Conservation (phyloP, 768 basidiomycete species). For the Rickenella mellea region DNA sequence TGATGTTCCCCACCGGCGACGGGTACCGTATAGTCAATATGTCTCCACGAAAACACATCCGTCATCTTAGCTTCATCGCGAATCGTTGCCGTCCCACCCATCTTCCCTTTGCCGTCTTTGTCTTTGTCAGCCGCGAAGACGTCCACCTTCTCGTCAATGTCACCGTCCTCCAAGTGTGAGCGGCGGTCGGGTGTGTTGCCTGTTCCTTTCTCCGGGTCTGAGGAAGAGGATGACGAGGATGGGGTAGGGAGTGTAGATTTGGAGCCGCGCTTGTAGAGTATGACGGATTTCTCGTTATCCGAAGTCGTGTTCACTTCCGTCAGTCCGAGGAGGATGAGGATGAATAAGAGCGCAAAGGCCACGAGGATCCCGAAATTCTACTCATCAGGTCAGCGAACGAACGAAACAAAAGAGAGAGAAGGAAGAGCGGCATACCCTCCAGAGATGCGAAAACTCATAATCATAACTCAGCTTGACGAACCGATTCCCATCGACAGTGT, state of each 20-base stretch:
- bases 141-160: conserved; percentile 3
- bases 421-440: conserved; percentile 11
- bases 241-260: neutral
- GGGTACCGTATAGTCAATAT: conserved; percentile 57
- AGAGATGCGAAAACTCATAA: conserved; percentile 11
- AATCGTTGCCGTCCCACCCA: conserved; percentile 32
- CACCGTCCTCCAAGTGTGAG: neutral
- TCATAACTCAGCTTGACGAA: conserved; percentile 29
- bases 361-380: conserved; percentile 23
- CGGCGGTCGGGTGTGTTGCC: neutral
- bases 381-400: neutral
- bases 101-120: conserved; percentile 18
- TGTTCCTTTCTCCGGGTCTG: neutral
- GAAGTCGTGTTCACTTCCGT: conserved; percentile 14
- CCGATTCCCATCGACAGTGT: conserved; percentile 21
- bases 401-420: neutral
- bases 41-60: conserved; percentile 75
- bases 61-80: conserved; percentile 17
- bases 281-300: conserved; percentile 16
- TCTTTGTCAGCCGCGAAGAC: neutral
- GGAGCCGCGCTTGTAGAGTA: conserved; percentile 24
- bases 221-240: no score
- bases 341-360: conserved; percentile 27
- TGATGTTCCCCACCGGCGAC: conserved; percentile 29
- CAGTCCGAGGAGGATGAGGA: conserved; percentile 20